Evolutionary conservation across 306 rosid genomes (phyloP).

Genomic region (Cicer pinnatifidum): DNA sequence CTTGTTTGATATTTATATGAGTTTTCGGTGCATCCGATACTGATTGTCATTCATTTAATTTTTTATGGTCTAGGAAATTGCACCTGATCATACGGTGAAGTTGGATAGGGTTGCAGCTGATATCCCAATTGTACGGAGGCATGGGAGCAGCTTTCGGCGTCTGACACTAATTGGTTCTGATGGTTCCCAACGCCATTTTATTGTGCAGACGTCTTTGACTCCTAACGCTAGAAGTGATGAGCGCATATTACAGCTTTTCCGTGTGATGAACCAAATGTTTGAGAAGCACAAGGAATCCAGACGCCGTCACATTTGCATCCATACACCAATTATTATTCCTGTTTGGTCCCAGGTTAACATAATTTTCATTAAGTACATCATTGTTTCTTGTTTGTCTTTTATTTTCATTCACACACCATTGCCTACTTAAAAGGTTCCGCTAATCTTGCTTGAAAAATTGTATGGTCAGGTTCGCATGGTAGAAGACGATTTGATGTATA

Average conservation of each 20-base stretch:
- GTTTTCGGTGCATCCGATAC: constrained; percentile 37
- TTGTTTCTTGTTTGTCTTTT: constrained; percentile 30
- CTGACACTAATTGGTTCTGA: constrained; percentile 97
- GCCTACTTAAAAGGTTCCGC: constrained; percentile 4
- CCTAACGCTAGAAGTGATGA: constrained; percentile 98
- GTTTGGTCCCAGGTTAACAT: constrained; percentile 96
- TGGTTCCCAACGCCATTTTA: constrained; percentile 99
- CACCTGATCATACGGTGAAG: constrained; percentile 94
- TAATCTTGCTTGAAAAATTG: constrained; percentile 42
- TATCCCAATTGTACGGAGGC: constrained; percentile 96
- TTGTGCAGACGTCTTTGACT: constrained; percentile 98
- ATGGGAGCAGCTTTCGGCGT: constrained; percentile 98
- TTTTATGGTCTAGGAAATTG: constrained; percentile 71
- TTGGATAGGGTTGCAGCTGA: constrained; percentile 97
- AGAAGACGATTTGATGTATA: constrained; percentile 98
- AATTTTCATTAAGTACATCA: constrained; percentile 9
- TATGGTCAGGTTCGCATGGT: constrained; percentile 93
- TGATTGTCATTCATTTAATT: constrained; percentile 39
- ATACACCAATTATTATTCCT: constrained; percentile 97
- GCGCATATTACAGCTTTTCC: constrained; percentile 97
- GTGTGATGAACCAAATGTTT: constrained; percentile 99
- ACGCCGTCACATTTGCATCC: constrained; percentile 93
- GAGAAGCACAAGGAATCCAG: constrained; percentile 99
- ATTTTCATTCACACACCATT: neutral
- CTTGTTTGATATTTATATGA: neutral